Base-by-base conservation (phyloP, 805 yeast species). In the Saccharomycopsis lassenensis region DNA sequence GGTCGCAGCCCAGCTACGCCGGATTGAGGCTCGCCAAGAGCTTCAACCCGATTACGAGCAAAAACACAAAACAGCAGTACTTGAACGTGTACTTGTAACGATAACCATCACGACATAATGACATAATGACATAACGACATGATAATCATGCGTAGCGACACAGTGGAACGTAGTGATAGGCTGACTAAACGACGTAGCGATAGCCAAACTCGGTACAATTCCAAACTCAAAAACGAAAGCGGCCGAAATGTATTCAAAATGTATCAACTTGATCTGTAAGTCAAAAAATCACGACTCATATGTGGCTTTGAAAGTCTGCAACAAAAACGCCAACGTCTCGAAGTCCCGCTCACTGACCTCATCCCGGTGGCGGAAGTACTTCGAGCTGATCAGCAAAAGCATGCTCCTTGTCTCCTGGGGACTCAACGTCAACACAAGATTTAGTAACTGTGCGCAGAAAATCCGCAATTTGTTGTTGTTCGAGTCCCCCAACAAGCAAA, bases 1-100 rank as follows among this genome's bases (percentile, higher is more conserved):
- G 83, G 71, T 74, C 83, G 29, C 89, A 79, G 51, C 86, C 87
- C 0, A 73, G 81, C 40, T 69, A 63, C 33, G 63, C 67, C 39
- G 89, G 89, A 0, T 73, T 74, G 1, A 62, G 65, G 39, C 58
- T 78, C 22, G 84, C 86, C 0, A 52, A 52, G 23, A 55, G 50
- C 21, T 77, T 71, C 48, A 75, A 73, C 17, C 24, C 37, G 21
- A 43, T 43, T 5, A 27, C 31, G 3, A 39, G 37, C 24, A 14
- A 6, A n/a, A 33, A 36, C 15, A 23, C 37, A 5, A 35, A 34
- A 22, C 20, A 34, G 15, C 25, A 37, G 19, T 43, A 22, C 23
- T 24, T 43, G 19, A 33, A 35, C 14, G 46, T 43, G 5, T 43
- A 43, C 28, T n/a, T 24, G 16, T 36, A 36, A 24, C 50, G 25